These are phyloP conservation scores for Rugonectria rugulosa DNA, from an alignment of 2,329 filamentous ascomycete species.

Conservation along the genomic window DNA sequence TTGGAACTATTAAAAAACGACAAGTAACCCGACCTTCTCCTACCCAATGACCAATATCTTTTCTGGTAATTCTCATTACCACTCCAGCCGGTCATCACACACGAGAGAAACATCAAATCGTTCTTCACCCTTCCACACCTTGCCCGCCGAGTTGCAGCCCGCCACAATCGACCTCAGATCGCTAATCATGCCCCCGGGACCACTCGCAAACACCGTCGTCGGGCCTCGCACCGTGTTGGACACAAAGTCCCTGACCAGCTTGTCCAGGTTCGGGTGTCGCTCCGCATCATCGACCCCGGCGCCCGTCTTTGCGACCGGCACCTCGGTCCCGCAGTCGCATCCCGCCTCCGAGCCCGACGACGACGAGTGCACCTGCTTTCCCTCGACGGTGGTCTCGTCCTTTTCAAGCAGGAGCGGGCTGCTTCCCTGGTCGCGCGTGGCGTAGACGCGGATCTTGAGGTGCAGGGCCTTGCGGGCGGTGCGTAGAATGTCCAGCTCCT, in stretches of 20 bases:
- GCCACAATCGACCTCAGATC: conserved; percentile 64
- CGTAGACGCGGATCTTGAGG: conserved; percentile 63
- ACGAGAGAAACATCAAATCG: conserved; percentile 63
- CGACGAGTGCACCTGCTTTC: conserved; percentile 32
- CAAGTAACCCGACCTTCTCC: conserved; percentile 7
- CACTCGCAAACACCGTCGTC: conserved; percentile 66
- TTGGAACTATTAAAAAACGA: conserved; percentile 22
- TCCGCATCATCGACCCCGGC: conserved; percentile 40
- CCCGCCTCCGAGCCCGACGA: conserved; percentile 34
- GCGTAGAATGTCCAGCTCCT: conserved; percentile 61
- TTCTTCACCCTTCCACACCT: conserved; percentile 66
- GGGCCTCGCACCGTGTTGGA: conserved; percentile 54
- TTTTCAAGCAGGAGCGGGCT: conserved; percentile 32
- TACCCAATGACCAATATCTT: conserved; percentile 1
- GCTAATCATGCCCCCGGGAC: conserved; percentile 66
- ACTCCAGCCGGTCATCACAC: conserved; percentile 68
- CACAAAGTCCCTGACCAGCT: conserved; percentile 58
- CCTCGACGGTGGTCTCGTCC: conserved; percentile 20
- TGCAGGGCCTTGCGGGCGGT: conserved; percentile 46
- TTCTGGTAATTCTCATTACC: conserved; percentile 44
- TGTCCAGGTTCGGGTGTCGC: conserved; percentile 54
- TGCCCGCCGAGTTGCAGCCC: conserved; percentile 56
- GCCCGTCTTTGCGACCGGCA: conserved; percentile 42
- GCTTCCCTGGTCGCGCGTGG: conserved; percentile 59
- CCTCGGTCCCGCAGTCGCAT: conserved; percentile 39